A percentile compares a stretch with the other conserved stretches of the same genome.
These are phyloP conservation scores for Aspergillus chevalieri DNA, from an alignment of 2,329 filamentous ascomycete genomes.

Conservation along the genomic window DNA sequence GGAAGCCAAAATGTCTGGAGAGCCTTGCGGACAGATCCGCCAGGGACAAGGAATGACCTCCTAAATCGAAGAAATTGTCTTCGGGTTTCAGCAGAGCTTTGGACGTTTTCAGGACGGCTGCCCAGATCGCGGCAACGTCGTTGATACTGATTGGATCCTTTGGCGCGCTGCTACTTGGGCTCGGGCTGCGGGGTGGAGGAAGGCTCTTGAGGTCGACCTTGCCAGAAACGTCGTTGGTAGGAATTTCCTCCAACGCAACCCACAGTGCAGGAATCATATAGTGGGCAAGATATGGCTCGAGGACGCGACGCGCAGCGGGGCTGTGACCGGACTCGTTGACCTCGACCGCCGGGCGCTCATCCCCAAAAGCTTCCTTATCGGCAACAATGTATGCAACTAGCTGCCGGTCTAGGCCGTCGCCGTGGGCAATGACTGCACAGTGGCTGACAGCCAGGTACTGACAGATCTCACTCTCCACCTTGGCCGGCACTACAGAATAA, in stretches of 20 bases:
- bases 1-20: constrained; percentile 64
- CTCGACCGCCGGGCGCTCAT: constrained; percentile 53
- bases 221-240: constrained; percentile 71
- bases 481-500: constrained; percentile 70
- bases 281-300: constrained; percentile 64
- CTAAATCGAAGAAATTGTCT: constrained; percentile 75
- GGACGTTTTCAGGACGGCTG: constrained; percentile 61
- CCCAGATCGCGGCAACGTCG: constrained; percentile 66
- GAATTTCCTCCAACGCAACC: constrained; percentile 65
- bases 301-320: constrained; percentile 58
- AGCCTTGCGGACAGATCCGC: constrained; percentile 68
- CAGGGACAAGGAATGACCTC: constrained; percentile 71
- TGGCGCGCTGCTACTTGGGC: constrained; percentile 35
- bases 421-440: constrained; percentile 67
- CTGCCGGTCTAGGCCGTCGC: constrained; percentile 68
- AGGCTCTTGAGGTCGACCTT: constrained; percentile 70
- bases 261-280: constrained; percentile 79
- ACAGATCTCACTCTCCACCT: constrained; percentile 67
- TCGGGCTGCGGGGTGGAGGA: constrained; percentile 56
- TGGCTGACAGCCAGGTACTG: constrained; percentile 63
- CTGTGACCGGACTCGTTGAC: constrained; percentile 68
- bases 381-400: constrained; percentile 70
- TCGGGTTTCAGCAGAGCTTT: constrained; percentile 57
- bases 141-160: constrained; percentile 59
- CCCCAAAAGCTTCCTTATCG: constrained; percentile 52